Evolutionary conservation across 73 alveolate species (phyloP).

Genomic region (Paramecium sonneborni): DNA sequence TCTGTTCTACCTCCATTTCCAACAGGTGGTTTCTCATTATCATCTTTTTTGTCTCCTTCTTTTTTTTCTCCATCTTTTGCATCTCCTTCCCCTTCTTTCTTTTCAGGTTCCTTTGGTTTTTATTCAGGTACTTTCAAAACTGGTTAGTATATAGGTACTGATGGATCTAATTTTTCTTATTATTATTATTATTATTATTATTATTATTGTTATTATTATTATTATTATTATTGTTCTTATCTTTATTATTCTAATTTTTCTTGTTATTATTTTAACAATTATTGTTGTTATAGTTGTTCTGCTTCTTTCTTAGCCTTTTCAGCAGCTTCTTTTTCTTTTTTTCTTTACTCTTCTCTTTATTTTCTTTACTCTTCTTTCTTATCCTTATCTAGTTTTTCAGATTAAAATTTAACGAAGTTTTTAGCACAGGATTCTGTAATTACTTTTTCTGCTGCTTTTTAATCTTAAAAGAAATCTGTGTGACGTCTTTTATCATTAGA

Average conservation of each 20-base stretch:
- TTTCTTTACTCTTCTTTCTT: conserved; percentile 80
- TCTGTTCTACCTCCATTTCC: conserved; percentile 96
- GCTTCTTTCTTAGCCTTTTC: conserved; percentile 62
- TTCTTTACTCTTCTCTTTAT: conserved; percentile 75
- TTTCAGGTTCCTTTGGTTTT: conserved; percentile 80
- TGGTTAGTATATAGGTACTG: conserved; percentile 67
- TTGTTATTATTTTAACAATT: conserved; percentile 41
- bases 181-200: conserved; percentile 68
- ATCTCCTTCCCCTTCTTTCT: conserved; percentile 73
- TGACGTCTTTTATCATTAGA: conserved; percentile 73
- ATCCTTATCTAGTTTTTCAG: conserved; percentile 75
- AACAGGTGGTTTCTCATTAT: conserved; percentile 74
- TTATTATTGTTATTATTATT: conserved; percentile 70
- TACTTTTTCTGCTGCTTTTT: conserved; percentile 73
- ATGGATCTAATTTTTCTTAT: conserved; percentile 45
- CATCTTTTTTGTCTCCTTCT: conserved; percentile 71
- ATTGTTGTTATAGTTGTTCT: neutral
- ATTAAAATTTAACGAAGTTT: conserved; percentile 65
- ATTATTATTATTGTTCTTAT: conserved; percentile 72
- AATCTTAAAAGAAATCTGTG: conserved; percentile 92
- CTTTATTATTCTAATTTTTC: conserved; percentile 76
- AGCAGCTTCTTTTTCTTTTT: conserved; percentile 72
- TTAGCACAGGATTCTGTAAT: conserved; percentile 67
- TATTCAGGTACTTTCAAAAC: conserved; percentile 67
- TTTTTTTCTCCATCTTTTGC: conserved; percentile 65